Conservation (phyloP, 768 basidiomycete genomes). For the Termitomyces sp. region DNA sequence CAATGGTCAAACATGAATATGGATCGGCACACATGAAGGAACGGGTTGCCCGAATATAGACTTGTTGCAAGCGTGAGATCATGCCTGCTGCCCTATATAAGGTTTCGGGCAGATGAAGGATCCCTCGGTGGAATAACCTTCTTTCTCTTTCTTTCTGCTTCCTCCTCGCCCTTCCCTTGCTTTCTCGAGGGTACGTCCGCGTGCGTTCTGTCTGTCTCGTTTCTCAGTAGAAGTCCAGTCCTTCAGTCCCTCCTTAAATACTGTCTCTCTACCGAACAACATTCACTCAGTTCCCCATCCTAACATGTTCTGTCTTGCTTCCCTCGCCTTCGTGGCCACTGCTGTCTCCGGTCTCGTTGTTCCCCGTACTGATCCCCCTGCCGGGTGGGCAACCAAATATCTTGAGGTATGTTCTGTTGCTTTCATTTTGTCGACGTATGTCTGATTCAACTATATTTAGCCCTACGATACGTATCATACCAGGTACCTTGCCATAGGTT, state of each 20-base stretch:
- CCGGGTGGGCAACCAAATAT: slow-evolving; percentile 35
- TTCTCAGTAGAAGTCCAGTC: slow-evolving; percentile 25
- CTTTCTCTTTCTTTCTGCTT: slow-evolving; percentile 15
- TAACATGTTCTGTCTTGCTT: slow-evolving; percentile 32
- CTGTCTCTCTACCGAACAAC: slow-evolving; percentile 13
- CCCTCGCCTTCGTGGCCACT: slow-evolving; percentile 37
- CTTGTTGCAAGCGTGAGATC: slow-evolving; percentile 5
- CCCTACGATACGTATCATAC: slow-evolving; percentile 50
- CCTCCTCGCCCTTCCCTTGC: slow-evolving; percentile 14
- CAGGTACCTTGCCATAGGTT: slow-evolving; percentile 55
- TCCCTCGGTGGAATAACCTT: slow-evolving; percentile 14
- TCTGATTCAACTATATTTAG: slow-evolving; percentile 21
- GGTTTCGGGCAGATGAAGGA: slow-evolving; percentile 2
- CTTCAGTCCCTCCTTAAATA: slow-evolving; percentile 18
- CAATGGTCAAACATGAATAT: slow-evolving; percentile 2
- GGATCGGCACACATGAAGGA: slow-evolving; percentile 5
- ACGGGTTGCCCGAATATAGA: not conserved
- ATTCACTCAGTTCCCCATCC: slow-evolving; percentile 16
- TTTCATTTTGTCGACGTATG: not conserved
- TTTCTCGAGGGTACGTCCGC: slow-evolving; percentile 25
- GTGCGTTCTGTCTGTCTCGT: slow-evolving; percentile 24
- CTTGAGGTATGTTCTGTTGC: slow-evolving; percentile 34
- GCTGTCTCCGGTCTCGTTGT: slow-evolving; percentile 31
- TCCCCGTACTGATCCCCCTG: slow-evolving; percentile 33
- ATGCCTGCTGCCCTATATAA: slow-evolving; percentile 10